Percentiles rank a stretch among this genome's conserved stretches.
These are phyloP conservation scores for Suillus cothurnatus DNA, from an alignment of 768 basidiomycete species.

Conservation along the genomic window DNA sequence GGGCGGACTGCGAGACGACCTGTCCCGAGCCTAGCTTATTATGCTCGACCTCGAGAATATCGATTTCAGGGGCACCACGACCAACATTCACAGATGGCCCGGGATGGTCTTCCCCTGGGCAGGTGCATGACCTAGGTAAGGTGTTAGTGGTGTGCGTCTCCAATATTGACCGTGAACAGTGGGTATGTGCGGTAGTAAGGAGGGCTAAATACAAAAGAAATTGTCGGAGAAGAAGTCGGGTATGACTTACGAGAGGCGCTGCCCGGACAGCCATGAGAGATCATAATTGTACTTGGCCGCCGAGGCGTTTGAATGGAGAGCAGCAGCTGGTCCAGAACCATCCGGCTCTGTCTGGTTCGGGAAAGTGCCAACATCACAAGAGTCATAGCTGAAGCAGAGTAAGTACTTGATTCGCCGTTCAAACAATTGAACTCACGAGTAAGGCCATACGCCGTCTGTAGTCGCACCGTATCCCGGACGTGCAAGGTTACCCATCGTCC, in stretches of 20 bases:
- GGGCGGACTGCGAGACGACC: slow-evolving; percentile 73
- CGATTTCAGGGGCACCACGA: slow-evolving; percentile 81
- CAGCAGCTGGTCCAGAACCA: slow-evolving; percentile 58
- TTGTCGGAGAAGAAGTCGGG: background rate
- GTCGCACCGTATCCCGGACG: slow-evolving; percentile 80
- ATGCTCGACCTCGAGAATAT: slow-evolving; percentile 76
- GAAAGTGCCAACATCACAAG: slow-evolving; percentile 62
- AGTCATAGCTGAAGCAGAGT: slow-evolving; percentile 41
- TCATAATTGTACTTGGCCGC: slow-evolving; percentile 54
- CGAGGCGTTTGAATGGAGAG: slow-evolving; percentile 52
- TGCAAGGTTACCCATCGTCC: slow-evolving; percentile 90
- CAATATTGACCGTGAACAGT: background rate
- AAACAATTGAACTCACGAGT: slow-evolving; percentile 49
- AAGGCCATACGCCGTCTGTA: slow-evolving; percentile 84
- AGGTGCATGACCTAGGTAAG: slow-evolving; percentile 66
- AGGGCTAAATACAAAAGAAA: background rate
- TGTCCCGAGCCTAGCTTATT: slow-evolving; percentile 54
- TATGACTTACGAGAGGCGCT: slow-evolving; percentile 64
- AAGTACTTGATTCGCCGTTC: background rate
- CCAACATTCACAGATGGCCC: slow-evolving; percentile 59
- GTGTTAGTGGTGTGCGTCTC: background rate
- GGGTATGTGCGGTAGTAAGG: slow-evolving; percentile 8
- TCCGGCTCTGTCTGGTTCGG: slow-evolving; percentile 52
- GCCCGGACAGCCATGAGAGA: slow-evolving; percentile 78
- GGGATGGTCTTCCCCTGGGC: slow-evolving; percentile 74